Percentiles rank a stretch among this genome's conserved stretches.
phyloP scores from a whole-genome alignment of 2,329 filamentous ascomycete species.

The Neurospora crassa region DNA sequence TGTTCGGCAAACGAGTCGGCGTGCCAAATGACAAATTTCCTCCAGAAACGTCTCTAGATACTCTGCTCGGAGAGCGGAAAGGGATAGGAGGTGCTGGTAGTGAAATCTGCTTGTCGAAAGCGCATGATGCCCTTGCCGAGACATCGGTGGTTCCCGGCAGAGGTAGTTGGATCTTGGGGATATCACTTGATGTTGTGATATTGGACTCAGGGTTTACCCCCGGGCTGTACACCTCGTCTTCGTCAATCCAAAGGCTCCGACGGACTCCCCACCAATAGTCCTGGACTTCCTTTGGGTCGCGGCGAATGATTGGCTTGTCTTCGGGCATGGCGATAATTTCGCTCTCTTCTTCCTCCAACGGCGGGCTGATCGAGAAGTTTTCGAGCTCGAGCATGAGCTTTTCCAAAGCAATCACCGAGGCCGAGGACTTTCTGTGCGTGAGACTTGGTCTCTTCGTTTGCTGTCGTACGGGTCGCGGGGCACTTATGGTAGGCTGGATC shows the following conservation, averaged over 20 bases:
- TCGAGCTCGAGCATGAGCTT: constrained; percentile 1
- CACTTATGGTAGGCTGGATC: neutral
- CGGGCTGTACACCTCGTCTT: constrained; percentile 10
- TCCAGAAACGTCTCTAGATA: too few species aligned
- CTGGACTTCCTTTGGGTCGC: constrained; percentile 5
- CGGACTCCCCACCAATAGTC: constrained; percentile 11
- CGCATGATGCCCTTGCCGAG: neutral
- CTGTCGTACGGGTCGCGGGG: neutral
- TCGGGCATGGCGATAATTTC: neutral
- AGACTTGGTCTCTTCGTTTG: neutral
- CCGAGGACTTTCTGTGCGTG: neutral
- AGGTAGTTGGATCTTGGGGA: neutral
- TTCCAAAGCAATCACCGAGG: neutral
- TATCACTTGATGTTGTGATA: neutral
- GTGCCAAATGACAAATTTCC: too few species aligned
- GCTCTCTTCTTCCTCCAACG: neutral
- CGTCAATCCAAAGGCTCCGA: constrained; percentile 9
- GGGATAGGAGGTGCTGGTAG: neutral
- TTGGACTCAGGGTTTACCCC: neutral
- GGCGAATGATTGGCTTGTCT: neutral
- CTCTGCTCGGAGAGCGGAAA: neutral
- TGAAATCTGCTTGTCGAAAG: neutral
- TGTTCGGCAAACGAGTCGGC: neutral
- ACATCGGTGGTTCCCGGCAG: neutral
- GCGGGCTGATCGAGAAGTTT: neutral